These are phyloP conservation scores for Cicer pinnatifidum DNA, from an alignment of 306 rosid genomes.

Conservation along the genomic window DNA sequence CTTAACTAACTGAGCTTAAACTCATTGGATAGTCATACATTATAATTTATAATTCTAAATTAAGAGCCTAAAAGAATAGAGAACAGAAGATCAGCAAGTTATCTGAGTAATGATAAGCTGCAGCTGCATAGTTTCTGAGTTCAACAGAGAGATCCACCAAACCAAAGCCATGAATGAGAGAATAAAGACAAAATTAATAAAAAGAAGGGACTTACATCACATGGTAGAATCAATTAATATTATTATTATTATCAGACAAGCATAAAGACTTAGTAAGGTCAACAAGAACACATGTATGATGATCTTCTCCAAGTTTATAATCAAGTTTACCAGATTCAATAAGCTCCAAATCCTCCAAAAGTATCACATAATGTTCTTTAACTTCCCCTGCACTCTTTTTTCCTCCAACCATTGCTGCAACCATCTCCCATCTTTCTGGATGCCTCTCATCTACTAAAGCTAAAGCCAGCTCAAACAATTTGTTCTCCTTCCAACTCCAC, in stretches of 20 bases:
- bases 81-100: background rate
- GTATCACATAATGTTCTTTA: conserved; percentile 60
- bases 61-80: background rate
- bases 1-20: no score
- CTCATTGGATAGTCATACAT: background rate
- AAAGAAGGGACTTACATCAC: no score
- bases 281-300: conserved; percentile 44
- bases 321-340: conserved; percentile 76
- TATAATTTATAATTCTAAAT: background rate
- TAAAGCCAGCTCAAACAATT: conserved; percentile 78
- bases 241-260: conserved; percentile 44
- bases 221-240: background rate
- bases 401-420: conserved; percentile 77
- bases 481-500: conserved; percentile 93
- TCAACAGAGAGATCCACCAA: background rate
- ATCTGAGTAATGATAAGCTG: background rate
- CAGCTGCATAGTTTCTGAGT: background rate
- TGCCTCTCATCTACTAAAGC: conserved; percentile 72
- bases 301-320: conserved; percentile 49
- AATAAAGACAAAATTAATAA: no score
- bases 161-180: no score
- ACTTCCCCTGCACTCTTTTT: conserved; percentile 75
- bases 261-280: conserved; percentile 42
- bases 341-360: conserved; percentile 74
- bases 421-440: conserved; percentile 71